These are phyloP conservation scores for Triadica sebifera DNA, from an alignment of 345 rosid species.

Conservation along the genomic window DNA sequence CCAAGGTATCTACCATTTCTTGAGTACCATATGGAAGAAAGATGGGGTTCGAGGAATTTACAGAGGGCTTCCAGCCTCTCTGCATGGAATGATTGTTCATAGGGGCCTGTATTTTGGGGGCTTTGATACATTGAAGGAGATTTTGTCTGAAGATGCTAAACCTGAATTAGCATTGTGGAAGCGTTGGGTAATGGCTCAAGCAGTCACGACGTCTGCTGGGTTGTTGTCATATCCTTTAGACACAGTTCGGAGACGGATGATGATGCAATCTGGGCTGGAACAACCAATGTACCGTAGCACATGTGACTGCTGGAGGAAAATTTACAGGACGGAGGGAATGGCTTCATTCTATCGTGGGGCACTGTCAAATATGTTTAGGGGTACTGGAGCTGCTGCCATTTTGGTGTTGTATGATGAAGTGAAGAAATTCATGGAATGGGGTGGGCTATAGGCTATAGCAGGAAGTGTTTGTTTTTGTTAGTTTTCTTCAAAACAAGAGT, in stretches of 20 bases:
- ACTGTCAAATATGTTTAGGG: slow-evolving; percentile 76
- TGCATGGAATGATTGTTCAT: slow-evolving; percentile 84
- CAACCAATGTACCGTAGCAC: slow-evolving; percentile 66
- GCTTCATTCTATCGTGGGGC: slow-evolving; percentile 87
- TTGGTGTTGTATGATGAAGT: slow-evolving; percentile 86
- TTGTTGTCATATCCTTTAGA: slow-evolving; percentile 80
- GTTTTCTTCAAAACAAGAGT: slow-evolving; percentile 4
- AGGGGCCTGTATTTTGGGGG: slow-evolving; percentile 91
- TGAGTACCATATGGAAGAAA: slow-evolving; percentile 59
- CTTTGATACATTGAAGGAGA: slow-evolving; percentile 83
- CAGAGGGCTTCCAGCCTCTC: slow-evolving; percentile 87
- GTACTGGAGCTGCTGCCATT: slow-evolving; percentile 90
- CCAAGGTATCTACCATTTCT: slow-evolving; percentile 76
- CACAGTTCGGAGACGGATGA: slow-evolving; percentile 87
- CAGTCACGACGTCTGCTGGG: slow-evolving; percentile 86
- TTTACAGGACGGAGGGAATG: slow-evolving; percentile 68
- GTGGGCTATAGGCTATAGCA: slow-evolving; percentile 59
- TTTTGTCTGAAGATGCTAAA: slow-evolving; percentile 50
- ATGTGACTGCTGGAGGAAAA: slow-evolving; percentile 77
- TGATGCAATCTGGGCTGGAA: slow-evolving; percentile 95
- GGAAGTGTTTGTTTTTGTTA: slow-evolving; percentile 13
- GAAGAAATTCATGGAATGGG: slow-evolving; percentile 82
- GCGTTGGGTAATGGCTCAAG: slow-evolving; percentile 86
- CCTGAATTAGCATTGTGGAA: slow-evolving; percentile 73
- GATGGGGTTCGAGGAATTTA: slow-evolving; percentile 84